A percentile compares a stretch with the other conserved stretches of the same genome.
Evolutionary conservation across 192 early-diverging fungal species (phyloP).

Genomic region (Backusella tarrabulga): DNA sequence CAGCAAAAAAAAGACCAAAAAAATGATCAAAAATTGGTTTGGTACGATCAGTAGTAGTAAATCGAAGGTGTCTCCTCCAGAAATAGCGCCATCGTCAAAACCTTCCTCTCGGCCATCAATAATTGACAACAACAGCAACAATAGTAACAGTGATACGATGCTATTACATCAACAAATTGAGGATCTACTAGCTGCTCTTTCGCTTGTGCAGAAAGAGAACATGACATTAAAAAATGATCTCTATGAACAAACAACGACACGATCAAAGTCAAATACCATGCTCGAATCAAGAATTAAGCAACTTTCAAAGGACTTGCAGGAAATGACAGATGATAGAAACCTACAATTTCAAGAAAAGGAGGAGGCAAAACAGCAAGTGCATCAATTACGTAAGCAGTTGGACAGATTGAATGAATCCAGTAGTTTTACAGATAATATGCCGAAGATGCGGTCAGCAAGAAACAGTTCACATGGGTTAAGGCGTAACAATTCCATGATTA

Average conservation of each 20-base stretch:
- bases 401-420: background rate
- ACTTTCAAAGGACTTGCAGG: background rate
- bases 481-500: background rate
- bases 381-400: background rate
- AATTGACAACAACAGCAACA: background rate
- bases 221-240: background rate
- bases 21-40: constrained; percentile 1
- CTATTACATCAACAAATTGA: background rate
- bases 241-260: background rate
- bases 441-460: background rate
- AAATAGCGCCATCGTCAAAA: background rate
- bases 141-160: background rate
- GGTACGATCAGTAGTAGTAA: background rate
- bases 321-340: background rate
- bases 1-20: background rate
- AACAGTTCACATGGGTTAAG: background rate
- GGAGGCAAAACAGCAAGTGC: background rate
- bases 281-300: background rate
- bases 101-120: background rate
- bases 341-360: background rate
- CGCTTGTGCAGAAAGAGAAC: background rate
- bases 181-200: background rate
- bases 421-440: background rate
- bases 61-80: background rate
- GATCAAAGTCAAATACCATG: background rate